Evolutionary conservation across 2,329 filamentous ascomycete genomes (phyloP).

Genomic region (Aspergillus clavatus): DNA sequence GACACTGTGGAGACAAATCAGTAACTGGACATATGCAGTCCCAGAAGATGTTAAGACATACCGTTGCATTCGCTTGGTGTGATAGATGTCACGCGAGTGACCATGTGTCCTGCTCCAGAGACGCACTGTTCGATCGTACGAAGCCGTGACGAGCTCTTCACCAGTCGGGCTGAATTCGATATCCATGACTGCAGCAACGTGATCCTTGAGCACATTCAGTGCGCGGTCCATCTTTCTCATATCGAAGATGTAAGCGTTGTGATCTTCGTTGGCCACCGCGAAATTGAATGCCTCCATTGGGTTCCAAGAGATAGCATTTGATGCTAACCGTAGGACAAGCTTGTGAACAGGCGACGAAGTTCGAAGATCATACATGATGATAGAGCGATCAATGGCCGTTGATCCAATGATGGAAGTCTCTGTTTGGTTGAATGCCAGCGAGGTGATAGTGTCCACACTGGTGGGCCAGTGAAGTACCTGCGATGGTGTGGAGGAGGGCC

Average conservation of each 20-base stretch:
- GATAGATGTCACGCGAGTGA: conserved; percentile 87
- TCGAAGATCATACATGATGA: conserved; percentile 88
- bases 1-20: conserved; percentile 50
- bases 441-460: conserved; percentile 81
- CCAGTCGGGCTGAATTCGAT: conserved; percentile 93
- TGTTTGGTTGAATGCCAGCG: conserved; percentile 84
- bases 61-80: conserved; percentile 94
- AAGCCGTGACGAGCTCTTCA: conserved; percentile 85
- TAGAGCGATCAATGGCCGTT: conserved; percentile 74
- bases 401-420: conserved; percentile 89
- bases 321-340: conserved; percentile 73
- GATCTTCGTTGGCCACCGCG: conserved; percentile 88
- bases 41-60: conserved; percentile 19
- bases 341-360: conserved; percentile 79
- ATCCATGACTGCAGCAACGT: conserved; percentile 91
- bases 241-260: conserved; percentile 90
- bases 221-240: conserved; percentile 86
- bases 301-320: conserved; percentile 85
- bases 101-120: conserved; percentile 77
- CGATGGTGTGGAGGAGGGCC: conserved; percentile 69
- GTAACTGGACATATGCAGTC: conserved; percentile 4
- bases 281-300: conserved; percentile 97
- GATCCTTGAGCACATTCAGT: conserved; percentile 83
- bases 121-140: conserved; percentile 81
- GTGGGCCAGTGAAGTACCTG: conserved; percentile 86